Base-by-base conservation (phyloP, 2,329 filamentous ascomycete species). In the Cyclaneusma minus region DNA sequence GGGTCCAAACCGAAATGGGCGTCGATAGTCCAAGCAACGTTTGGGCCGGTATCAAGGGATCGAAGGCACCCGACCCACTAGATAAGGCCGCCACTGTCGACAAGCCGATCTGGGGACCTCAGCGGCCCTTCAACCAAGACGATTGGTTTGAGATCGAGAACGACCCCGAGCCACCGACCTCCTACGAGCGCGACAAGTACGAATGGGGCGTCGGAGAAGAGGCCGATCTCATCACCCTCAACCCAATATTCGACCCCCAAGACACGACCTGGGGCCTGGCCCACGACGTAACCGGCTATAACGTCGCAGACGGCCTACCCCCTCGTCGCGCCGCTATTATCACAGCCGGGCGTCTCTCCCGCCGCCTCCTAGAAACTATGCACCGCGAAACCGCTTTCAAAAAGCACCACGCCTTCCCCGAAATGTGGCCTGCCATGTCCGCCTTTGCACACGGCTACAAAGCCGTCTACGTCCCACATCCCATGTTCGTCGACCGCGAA, bases 391-490 rank as follows among this genome's bases (percentile, higher is more conserved):
- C 85, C 4, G 71, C 74, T 16, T 67, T 81, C 42, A 75, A 77
- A 45, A 85, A 84, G 41, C 80, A 91, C 51, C 80, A 81, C 36
- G 91, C 89, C 58, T 92, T 92, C 48, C 81, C 84, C 0, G 87
- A 95, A 52, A 94, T 94, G 85, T 94, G 83, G 83, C 82, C 85
- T 0, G 76, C 77, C 1, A 89, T 80, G 0, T 73, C 81, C 1
- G 81, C 85, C 2, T 63, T 95, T 7, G 85, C 94, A 33, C 85
- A 94, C 48, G 87, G 87, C 7, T 74, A 81, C 55, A 95, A 94
- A 56, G 84, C 82, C 19, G 84, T 94, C 9, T 92, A 78, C 38
- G 83, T 75, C 3, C 87, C 87, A 1, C 87, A 95, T 43, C 82
- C 85, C 1, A 65, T 92, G 29, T 95, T 78, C 47, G 69, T 87